Evolutionary conservation across 176 grass and related monocot species (phyloP).

Genomic region (Zea luxurians): DNA sequence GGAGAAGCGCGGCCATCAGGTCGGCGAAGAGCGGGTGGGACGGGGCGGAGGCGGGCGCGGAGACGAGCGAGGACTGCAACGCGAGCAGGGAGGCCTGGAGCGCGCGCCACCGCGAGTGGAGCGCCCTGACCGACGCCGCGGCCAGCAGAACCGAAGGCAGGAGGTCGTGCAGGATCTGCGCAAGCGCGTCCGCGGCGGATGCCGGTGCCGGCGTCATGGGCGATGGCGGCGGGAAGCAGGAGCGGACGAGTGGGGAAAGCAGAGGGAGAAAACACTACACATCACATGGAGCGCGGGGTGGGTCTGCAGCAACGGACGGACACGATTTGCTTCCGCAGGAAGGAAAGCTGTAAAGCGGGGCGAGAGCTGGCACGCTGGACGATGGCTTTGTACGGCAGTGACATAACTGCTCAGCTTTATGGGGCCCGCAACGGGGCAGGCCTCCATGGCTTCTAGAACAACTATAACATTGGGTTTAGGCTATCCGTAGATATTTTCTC

Average conservation of each 20-base stretch:
- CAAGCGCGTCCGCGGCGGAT: constrained; percentile 45
- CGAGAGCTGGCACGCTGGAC: background rate
- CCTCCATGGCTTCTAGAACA: no score
- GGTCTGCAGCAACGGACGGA: constrained; percentile 31
- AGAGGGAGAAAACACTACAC: no score
- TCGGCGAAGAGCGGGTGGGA: constrained; percentile 66
- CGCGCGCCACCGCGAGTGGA: constrained; percentile 66
- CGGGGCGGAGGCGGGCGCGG: constrained; percentile 38
- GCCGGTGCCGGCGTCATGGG: constrained; percentile 40
- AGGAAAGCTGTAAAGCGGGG: constrained; percentile 46
- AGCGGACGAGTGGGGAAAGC: constrained; percentile 34
- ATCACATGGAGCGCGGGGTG: background rate
- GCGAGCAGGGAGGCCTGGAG: constrained; percentile 57
- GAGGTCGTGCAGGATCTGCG: constrained; percentile 54
- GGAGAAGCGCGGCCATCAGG: constrained; percentile 50
- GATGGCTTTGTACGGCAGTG: no score
- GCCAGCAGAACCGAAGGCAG: constrained; percentile 57
- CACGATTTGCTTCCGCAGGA: constrained; percentile 49
- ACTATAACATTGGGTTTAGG: no score
- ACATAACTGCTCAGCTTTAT: no score
- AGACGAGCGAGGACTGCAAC: constrained; percentile 52
- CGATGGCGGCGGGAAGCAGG: constrained; percentile 13
- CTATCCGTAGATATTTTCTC: no score
- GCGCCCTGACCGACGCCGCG: constrained; percentile 55
- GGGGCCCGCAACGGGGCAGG: no score